Evolutionary conservation across 1,284 basidiomycete genomes (phyloP), one percentile per base, ranked within the genome.

Genomic region (Puccinia horiana): DNA sequence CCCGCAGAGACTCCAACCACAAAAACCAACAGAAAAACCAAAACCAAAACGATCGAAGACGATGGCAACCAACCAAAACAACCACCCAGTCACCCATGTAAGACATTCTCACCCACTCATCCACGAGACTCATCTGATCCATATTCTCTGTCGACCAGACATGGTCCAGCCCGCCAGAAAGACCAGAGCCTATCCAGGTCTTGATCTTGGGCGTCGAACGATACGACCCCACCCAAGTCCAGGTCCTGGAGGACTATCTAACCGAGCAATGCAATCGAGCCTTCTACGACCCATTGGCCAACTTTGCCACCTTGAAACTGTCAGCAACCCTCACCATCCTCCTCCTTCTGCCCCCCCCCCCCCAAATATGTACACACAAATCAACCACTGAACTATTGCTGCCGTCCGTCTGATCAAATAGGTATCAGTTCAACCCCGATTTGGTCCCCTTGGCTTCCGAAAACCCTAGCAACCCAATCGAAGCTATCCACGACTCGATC

Each of bases 391-490:
- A 70, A 29, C 47, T 47, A 12, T 14, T 5, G 23, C n/a, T 49
- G 23, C 72, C 56, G 14, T 56, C 23, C n/a, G 6, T 23, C 20
- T n/a, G 26, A n/a, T 32, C 65, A 52, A 11, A 42, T 8, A 79
- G 67, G 58, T 81, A 74, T 44, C 79, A 81, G 65, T 73, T 81
- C 37, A 81, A 81, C 44, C 79, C 79, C 32, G 79, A 81, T 65
- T 44, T 81, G 29, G 79, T 81, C 40, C 79, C 79, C 32, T 58
- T 81, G 29, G 79, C 79, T 40, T 69, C 79, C 52, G 79, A 81
- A 72, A 61, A 81, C n/a, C 79, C 79, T 32, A 44, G n/a, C 44
- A 74, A 73, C 37, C 79, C 79, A 1, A 63, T 81, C 69, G 70
- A 81, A 49, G 79, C 79, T 73, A 74, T 74, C 58, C 79, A 81